These are phyloP conservation scores for Chlorella sp. DNA, from an alignment of 139 green algal genomes.

Conservation along the genomic window DNA sequence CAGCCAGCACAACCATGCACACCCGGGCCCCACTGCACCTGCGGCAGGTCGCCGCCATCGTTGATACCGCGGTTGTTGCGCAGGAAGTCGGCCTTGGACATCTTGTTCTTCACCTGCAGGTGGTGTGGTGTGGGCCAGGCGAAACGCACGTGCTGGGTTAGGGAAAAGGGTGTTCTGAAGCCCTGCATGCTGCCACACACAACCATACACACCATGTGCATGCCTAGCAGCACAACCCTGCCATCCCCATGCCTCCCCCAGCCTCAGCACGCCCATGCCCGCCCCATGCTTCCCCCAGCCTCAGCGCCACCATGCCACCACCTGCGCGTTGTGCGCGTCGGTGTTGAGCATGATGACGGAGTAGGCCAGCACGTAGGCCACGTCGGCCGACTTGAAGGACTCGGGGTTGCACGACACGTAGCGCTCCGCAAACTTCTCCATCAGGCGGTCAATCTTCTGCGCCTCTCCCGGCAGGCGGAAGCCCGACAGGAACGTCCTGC, in stretches of 20 bases:
- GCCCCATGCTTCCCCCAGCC: slow-evolving; percentile 54
- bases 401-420: slow-evolving; percentile 92
- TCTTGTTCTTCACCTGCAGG: slow-evolving; percentile 71
- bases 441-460: slow-evolving; percentile 99
- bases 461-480: slow-evolving; percentile 96
- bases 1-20: not conserved
- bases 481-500: slow-evolving; percentile 66
- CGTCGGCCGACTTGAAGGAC: slow-evolving; percentile 93
- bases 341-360: slow-evolving; percentile 99
- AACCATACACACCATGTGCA: no score
- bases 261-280: slow-evolving; percentile 16
- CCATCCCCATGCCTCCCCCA: slow-evolving; percentile 34
- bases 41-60: slow-evolving; percentile 89
- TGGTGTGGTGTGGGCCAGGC: not conserved
- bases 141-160: not conserved
- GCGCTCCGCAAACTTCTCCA: slow-evolving; percentile 99
- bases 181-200: not conserved
- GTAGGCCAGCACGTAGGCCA: slow-evolving; percentile 98
- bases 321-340: slow-evolving; percentile 95
- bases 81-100: slow-evolving; percentile 81
- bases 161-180: not conserved
- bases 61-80: slow-evolving; percentile 99
- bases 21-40: slow-evolving; percentile 2
- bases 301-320: slow-evolving; percentile 66
- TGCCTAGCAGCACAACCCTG: no score